phyloP scores from a whole-genome alignment of 2,329 filamentous ascomycete species.

The Colletotrichum destructivum region DNA sequence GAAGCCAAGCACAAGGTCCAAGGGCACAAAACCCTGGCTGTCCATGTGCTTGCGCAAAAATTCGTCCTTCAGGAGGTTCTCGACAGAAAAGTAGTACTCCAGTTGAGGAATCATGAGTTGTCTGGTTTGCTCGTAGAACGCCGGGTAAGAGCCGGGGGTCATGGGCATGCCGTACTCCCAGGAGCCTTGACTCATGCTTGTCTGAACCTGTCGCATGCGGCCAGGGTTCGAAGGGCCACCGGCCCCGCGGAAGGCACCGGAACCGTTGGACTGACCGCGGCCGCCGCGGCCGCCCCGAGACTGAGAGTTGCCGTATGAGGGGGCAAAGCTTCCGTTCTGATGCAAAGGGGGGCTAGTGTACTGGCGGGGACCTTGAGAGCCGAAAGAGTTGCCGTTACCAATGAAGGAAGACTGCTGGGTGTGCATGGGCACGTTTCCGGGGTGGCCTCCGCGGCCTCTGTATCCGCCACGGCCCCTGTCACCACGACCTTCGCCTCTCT shows the following conservation, averaged over 20 bases:
- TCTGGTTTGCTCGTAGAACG: constrained; percentile 32
- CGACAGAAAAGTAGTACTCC: constrained; percentile 97
- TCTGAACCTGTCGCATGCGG: constrained; percentile 56
- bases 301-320: constrained; percentile 36
- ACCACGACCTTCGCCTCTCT: constrained; percentile 55
- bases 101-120: constrained; percentile 65
- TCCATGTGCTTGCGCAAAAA: constrained; percentile 95
- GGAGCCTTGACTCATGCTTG: constrained; percentile 49
- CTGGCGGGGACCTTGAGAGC: constrained; percentile 50
- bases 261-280: constrained; percentile 36
- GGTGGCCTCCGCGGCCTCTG: constrained; percentile 63
- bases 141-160: constrained; percentile 13
- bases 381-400: constrained; percentile 52
- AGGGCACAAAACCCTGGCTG: constrained; percentile 89
- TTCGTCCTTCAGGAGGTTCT: constrained; percentile 94
- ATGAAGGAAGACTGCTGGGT: constrained; percentile 52
- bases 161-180: constrained; percentile 58
- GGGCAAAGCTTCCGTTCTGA: constrained; percentile 49
- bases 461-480: constrained; percentile 61
- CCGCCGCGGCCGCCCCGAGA: constrained; percentile 39
- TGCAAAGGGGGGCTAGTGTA: constrained; percentile 61
- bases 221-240: constrained; percentile 42
- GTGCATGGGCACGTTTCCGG: constrained; percentile 50
- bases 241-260: constrained; percentile 32
- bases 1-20: constrained; percentile 87